Evolutionary conservation across 768 basidiomycete genomes (phyloP), one percentile per base, ranked within the genome.

Genomic region (Suillus brevipes): DNA sequence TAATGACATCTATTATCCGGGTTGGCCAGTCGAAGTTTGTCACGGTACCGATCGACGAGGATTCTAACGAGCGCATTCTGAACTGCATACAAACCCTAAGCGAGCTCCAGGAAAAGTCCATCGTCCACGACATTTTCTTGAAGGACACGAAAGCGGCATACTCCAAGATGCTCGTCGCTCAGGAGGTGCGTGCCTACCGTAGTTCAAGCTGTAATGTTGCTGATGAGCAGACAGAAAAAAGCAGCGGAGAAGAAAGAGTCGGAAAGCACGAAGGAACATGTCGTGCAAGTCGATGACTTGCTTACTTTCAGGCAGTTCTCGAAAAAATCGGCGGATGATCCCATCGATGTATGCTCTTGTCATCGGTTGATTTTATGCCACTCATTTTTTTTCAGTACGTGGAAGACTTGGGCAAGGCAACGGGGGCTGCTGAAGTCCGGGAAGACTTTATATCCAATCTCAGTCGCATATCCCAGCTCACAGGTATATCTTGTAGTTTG

Each of bases 11-110:
- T 10, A 84, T 95, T 74, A 92, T 99, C 73, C 94, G 97, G 57
- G 94, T 98, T 63, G 97, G 97, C 43, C 97, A 99, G 79, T 96
- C 95, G 62, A 97, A 96, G 74, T 96, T 97, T 69, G 92, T 91
- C 52, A 88, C 92, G 0, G 90, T 89, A 2, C 91, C 93, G n/a
- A 99, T 99, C 68, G 97, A 99, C 80, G 97, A 99, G 75, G 97
- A 99, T 76, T 96, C 95, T 6, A 91, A 88, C 69, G 97, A 99
- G 77, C 89, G 97, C 31, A 94, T 99, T 78, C 86, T 97, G 84
- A 93, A 91, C 76, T 99, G 97, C 78, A 91, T 99, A 61, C 91
- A 94, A 73, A 94, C 95, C 1, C 81, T 99, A 71, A 94, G 95
- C 69, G 89, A 95, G 67, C 80, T 97, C 40, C 82, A 87, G 65